A percentile compares a stretch with the other conserved stretches of the same genome.
phyloP scores from a whole-genome alignment of 2,329 filamentous ascomycete genomes.

The Aspergillus aculeatus region DNA sequence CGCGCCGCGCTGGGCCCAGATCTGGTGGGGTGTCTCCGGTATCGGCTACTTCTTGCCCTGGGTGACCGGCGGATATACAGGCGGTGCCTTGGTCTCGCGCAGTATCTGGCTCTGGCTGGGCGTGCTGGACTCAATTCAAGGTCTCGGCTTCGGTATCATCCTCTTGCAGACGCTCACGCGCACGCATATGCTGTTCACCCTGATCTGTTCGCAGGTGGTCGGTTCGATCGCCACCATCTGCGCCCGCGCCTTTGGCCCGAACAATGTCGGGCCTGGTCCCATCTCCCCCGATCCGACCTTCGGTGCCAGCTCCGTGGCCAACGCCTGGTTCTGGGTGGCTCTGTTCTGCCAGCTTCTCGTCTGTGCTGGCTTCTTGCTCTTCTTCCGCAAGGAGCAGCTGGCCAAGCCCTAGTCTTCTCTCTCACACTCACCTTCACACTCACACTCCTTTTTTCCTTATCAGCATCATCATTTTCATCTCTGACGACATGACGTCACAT shows the following conservation, averaged over 20 bases:
- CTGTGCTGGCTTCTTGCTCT: conserved; percentile 43
- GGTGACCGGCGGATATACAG: conserved; percentile 52
- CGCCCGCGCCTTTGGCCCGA: conserved; percentile 59
- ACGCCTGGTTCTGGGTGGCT: conserved; percentile 61
- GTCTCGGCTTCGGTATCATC: conserved; percentile 66
- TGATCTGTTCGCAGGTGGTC: conserved; percentile 60
- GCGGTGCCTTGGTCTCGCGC: conserved; percentile 56
- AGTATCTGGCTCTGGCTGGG: conserved; percentile 66
- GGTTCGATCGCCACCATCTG: conserved; percentile 62
- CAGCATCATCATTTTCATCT: too few relatives aligned
- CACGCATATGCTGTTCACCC: conserved; percentile 61
- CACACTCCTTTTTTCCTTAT: too few relatives aligned
- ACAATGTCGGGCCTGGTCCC: conserved; percentile 58
- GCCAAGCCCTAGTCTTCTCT: conserved; percentile 35
- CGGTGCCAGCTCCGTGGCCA: conserved; percentile 45
- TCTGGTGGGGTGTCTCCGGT: conserved; percentile 62
- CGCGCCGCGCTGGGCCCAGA: conserved; percentile 65
- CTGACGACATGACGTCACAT: too few relatives aligned
- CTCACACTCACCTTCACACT: too few relatives aligned
- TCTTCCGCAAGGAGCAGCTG: conserved; percentile 45
- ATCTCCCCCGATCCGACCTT: conserved; percentile 62
- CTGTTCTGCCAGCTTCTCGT: conserved; percentile 57
- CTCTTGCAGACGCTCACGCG: conserved; percentile 63
- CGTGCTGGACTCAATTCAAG: conserved; percentile 62
- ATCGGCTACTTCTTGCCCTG: conserved; percentile 63